These are phyloP conservation scores for Volvariella volvacea DNA, from an alignment of 1,284 basidiomycete species.

Conservation along the genomic window DNA sequence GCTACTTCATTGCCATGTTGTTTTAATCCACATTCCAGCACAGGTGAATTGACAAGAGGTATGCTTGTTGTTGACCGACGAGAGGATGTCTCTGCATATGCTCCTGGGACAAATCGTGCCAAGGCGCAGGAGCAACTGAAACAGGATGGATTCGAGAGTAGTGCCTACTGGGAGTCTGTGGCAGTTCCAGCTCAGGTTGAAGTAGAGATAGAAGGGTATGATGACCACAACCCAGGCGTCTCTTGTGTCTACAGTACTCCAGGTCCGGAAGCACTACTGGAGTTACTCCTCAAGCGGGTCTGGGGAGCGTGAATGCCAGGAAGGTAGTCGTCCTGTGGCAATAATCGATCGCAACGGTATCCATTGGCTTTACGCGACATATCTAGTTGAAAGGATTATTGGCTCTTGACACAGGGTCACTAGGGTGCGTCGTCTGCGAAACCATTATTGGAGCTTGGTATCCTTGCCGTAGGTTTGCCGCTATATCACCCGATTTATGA, in stretches of 20 bases:
- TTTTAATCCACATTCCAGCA: conserved; percentile 19
- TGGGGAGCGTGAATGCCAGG: conserved; percentile 38
- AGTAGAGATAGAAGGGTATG: conserved; percentile 23
- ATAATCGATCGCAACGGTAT: no score
- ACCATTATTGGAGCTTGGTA: no score
- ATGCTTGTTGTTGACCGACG: conserved; percentile 72
- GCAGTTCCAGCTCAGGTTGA: conserved; percentile 48
- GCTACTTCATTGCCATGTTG: not conserved
- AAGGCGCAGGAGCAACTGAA: conserved; percentile 47
- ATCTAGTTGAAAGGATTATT: no score
- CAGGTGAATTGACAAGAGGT: conserved; percentile 56
- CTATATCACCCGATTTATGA: no score
- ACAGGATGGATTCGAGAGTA: conserved; percentile 25
- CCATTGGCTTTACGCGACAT: no score
- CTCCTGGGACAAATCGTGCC: conserved; percentile 56
- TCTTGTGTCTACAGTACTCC: conserved; percentile 51
- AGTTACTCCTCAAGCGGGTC: conserved; percentile 43
- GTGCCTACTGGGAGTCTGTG: conserved; percentile 34
- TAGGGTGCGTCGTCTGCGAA: no score
- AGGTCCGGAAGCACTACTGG: conserved; percentile 42
- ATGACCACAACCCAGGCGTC: conserved; percentile 30
- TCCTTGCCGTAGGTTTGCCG: no score
- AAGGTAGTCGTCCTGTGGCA: conserved; percentile 7
- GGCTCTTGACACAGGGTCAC: no score
- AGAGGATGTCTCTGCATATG: conserved; percentile 50